Conservation (phyloP, 495 filamentous ascomycete species). For the Lophiostoma macrostomum region DNA sequence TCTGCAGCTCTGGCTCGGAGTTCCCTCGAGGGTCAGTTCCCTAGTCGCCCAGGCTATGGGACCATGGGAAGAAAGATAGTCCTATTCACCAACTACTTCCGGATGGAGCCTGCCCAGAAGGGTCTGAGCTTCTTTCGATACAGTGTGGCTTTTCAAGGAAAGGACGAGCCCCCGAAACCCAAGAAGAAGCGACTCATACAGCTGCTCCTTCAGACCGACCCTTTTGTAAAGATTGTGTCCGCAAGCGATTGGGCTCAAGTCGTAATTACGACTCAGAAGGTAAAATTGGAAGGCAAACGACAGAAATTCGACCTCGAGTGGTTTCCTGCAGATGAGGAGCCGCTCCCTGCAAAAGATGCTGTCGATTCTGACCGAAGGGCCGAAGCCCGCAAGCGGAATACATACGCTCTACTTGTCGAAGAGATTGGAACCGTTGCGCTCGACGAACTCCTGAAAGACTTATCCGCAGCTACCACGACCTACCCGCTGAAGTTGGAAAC, state of each 20-base stretch:
- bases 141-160: conserved; percentile 20
- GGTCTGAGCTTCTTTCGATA: conserved; percentile 31
- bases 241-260: conserved; percentile 37
- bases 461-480: conserved; percentile 18
- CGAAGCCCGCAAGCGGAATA: conserved; percentile 17
- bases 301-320: conserved; percentile 22
- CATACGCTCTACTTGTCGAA: conserved; percentile 20
- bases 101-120: conserved; percentile 26
- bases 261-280: conserved; percentile 33
- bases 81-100: conserved; percentile 50
- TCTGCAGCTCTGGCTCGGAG: conserved; percentile 5
- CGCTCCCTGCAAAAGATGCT: conserved; percentile 7
- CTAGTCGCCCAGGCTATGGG: conserved; percentile 47
- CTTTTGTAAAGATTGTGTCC: conserved; percentile 12
- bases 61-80: conserved; percentile 39
- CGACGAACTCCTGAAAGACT: conserved; percentile 37
- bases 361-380: conserved; percentile 1
- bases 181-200: conserved; percentile 34
- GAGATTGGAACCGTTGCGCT: conserved; percentile 25
- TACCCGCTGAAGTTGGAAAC: conserved; percentile 32
- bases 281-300: conserved; percentile 24
- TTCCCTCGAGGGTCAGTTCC: conserved; percentile 25
- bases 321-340: conserved; percentile 24
- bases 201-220: conserved; percentile 24
- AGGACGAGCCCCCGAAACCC: conserved; percentile 21